Evolutionary conservation across 495 filamentous ascomycete genomes (phyloP).

Genomic region (Cryomyces minteri): DNA sequence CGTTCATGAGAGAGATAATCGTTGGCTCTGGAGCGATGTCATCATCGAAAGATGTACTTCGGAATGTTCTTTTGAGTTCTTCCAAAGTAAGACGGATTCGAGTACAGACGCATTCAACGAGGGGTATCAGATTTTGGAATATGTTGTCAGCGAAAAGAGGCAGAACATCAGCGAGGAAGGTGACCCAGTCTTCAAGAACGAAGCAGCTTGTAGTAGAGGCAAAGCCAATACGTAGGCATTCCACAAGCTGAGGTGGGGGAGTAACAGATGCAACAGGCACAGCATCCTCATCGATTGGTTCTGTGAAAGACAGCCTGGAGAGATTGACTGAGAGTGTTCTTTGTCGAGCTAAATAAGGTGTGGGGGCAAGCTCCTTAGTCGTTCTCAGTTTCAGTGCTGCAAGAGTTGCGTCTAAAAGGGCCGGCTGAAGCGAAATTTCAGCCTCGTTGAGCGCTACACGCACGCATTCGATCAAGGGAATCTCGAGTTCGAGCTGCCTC

Average conservation of each 20-base stretch:
- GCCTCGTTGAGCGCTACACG: neutral
- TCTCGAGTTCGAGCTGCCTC: constrained; percentile 52
- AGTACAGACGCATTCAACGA: constrained; percentile 74
- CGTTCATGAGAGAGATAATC: constrained; percentile 64
- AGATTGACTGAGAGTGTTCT: too few relatives aligned
- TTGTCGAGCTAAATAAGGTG: too few relatives aligned
- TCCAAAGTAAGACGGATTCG: constrained; percentile 55
- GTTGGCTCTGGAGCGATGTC: constrained; percentile 40
- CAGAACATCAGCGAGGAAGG: constrained; percentile 67
- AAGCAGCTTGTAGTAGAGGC: constrained; percentile 53
- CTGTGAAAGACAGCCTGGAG: too few relatives aligned
- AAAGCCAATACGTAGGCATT: constrained; percentile 69
- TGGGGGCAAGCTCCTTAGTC: too few relatives aligned
- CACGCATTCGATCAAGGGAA: constrained; percentile 38
- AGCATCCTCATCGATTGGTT: too few relatives aligned
- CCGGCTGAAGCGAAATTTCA: constrained; percentile 5
- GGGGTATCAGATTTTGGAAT: constrained; percentile 74
- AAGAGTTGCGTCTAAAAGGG: constrained; percentile 9
- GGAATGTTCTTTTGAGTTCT: constrained; percentile 20
- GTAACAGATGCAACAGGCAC: constrained; percentile 10
- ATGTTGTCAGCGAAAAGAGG: constrained; percentile 66
- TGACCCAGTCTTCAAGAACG: constrained; percentile 79
- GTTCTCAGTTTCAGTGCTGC: constrained; percentile 10
- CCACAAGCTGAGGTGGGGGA: constrained; percentile 62
- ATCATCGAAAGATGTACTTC: neutral